Base-by-base conservation (phyloP, 495 filamentous ascomycete species). In the Choiromyces venosus region DNA sequence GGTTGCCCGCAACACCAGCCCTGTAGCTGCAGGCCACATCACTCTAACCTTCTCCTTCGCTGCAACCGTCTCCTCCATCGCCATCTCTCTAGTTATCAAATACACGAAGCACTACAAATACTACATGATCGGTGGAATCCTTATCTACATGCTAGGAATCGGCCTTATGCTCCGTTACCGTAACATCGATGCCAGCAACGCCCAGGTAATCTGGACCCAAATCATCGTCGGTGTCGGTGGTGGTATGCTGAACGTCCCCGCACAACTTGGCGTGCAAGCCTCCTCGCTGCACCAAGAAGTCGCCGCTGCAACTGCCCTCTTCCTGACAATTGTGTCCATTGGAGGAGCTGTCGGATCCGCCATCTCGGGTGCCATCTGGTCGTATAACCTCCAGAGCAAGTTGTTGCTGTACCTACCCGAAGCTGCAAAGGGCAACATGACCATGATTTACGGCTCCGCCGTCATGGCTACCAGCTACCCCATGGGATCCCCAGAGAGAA, bases 321-420 rank as follows among this genome's bases (percentile, higher is more conserved):
- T 89, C 76, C 83, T 91, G 2, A 88, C 89, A 0, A 85, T 87
- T 12, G 85, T 90, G 75, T 88, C 90, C 68, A 87, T 92, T 76
- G 90, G 91, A 18, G 89, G 89, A 29, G 89, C 91, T 0, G 86
- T 92, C 1, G 90, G 91, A 10, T 85, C 85, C 12, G 89, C 90
- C 18, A 86, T 92, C 44, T 89, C 89, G 0, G 90, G 90, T 5
- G 89, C 88, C 0, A 83, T 92, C 29, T 92, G 90, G 90, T 86
- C 87, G 0, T 83, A 85, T 64, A 84, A 85, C 39, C 83, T 91
- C 10, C 88, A 88, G 0, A 76, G 80, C 16, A 88, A 89, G 72
- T 83, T 92, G n/a, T 76, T 75, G 38, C 67, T 80, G 33, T 89
- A 88, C 73, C 85, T 92, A 10, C 89, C 89, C 0, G 83, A 69